Evolutionary conservation across 169 alveolate species (phyloP), one percentile per base, ranked within the genome.

Genomic region (Plasmodium coatneyi): DNA sequence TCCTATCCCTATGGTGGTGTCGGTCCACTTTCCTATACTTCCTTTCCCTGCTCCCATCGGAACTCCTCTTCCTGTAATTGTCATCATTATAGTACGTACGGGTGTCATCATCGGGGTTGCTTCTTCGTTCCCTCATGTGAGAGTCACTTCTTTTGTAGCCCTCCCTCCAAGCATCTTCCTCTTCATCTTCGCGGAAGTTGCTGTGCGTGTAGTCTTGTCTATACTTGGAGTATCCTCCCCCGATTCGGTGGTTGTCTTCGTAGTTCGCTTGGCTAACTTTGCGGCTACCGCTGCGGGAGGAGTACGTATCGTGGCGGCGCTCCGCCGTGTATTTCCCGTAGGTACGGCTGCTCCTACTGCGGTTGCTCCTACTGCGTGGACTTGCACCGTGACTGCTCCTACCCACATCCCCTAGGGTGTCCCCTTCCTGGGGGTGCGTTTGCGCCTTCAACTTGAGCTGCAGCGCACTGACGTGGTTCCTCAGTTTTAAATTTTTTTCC

Each of bases 41-140:
- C 79, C 92, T 71, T 32, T 84, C 92, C 66, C 92, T 84, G 70
- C 92, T 84, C n/a, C 72, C 92, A 49, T 71, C 34, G 12, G 92
- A 71, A 46, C 39, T 32, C 78, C 83, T 72, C 60, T 84, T 84
- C 78, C 76, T 71, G 32, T 72, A 84, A 49, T 28, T 84, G 3
- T 84, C 83, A 9, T 72, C 92, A 39, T 83, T 72, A 7, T 84
- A 82, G 49, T 72, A 28, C 22, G 92, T 56, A 25, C 60, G 60
- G 32, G 52, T 32, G 34, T 72, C 83, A 12, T 84, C 83, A 5
- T 72, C 92, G 6, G 39, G 78, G 22, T 28, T 81, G 22, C 41
- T 2, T 54, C 32, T 81, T 22, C 89, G 7, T 49, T 81, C 74
- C 41, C 82, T 84, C 22, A 46, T n/a, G 14, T 28, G 22, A 14